Conservation (phyloP, 495 filamentous ascomycete genomes). For the Daldinia grandis region DNA sequence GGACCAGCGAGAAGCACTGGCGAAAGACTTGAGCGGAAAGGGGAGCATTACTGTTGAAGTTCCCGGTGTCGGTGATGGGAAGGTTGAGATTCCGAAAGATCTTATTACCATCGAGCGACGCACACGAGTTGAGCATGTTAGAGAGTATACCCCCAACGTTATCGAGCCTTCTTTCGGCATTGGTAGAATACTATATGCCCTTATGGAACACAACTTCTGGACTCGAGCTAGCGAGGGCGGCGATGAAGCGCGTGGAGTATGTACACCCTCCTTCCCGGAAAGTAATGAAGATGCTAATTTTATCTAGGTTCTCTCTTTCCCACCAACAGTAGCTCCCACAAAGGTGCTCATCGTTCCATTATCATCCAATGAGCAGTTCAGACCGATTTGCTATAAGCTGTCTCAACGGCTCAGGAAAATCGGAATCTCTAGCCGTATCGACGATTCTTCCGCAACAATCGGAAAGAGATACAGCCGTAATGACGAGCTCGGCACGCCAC, state of each 20-base stretch:
- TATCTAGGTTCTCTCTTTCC: constrained; percentile 74
- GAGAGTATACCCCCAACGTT: constrained; percentile 74
- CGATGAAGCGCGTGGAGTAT: constrained; percentile 73
- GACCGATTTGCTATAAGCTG: constrained; percentile 63
- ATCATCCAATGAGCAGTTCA: constrained; percentile 68
- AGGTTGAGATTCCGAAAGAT: constrained; percentile 64
- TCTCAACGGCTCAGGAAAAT: constrained; percentile 66
- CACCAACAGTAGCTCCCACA: constrained; percentile 73
- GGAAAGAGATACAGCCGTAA: constrained; percentile 79
- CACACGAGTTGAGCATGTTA: constrained; percentile 61
- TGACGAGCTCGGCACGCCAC: constrained; percentile 76
- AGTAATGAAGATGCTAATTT: constrained; percentile 30
- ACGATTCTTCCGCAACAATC: constrained; percentile 73
- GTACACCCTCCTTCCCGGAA: constrained; percentile 30
- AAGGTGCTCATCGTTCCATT: constrained; percentile 81
- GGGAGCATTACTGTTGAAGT: constrained; percentile 67
- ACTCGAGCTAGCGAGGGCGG: constrained; percentile 68
- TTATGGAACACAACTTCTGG: constrained; percentile 74
- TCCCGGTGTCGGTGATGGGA: constrained; percentile 60
- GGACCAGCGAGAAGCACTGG: constrained; percentile 62
- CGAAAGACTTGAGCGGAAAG: constrained; percentile 56
- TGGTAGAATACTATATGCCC: constrained; percentile 70
- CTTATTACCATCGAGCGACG: constrained; percentile 65
- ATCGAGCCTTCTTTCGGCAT: constrained; percentile 79
- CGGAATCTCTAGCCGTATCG: constrained; percentile 71